Evolutionary conservation across 2,329 filamentous ascomycete genomes (phyloP).

Genomic region (Ophiognomonia clavigignenti-juglandacearum): DNA sequence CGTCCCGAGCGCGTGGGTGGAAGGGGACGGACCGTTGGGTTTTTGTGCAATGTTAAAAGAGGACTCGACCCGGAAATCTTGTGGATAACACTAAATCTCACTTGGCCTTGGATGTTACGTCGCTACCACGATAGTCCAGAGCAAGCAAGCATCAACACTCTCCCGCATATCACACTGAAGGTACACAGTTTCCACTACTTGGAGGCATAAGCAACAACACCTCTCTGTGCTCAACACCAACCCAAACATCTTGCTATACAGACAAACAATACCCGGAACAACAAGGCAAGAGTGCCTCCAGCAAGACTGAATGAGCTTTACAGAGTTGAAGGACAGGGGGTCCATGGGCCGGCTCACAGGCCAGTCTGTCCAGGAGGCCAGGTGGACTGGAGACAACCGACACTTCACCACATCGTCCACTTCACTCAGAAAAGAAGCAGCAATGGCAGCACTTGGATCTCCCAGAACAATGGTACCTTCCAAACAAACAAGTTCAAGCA

Average conservation of each 20-base stretch:
- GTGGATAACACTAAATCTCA: background rate
- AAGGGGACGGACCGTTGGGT: background rate
- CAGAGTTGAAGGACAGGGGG: background rate
- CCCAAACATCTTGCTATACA: too few relatives aligned
- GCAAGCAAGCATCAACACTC: too few relatives aligned
- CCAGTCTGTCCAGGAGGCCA: background rate
- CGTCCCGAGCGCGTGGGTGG: background rate
- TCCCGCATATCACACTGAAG: too few relatives aligned
- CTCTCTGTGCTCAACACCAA: too few relatives aligned
- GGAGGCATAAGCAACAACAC: background rate
- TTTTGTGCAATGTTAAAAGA: conserved; percentile 8
- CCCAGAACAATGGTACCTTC: too few relatives aligned
- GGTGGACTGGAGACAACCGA: background rate
- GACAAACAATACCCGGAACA: background rate
- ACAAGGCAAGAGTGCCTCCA: background rate
- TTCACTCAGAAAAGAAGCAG: background rate
- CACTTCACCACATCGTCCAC: background rate
- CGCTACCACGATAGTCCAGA: background rate
- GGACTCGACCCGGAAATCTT: background rate
- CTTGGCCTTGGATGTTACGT: background rate
- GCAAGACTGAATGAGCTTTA: background rate
- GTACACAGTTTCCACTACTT: too few relatives aligned
- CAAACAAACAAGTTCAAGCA: too few relatives aligned
- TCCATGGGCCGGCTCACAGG: background rate
- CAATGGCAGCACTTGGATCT: too few relatives aligned